Evolutionary conservation across 331 rosid species (phyloP).

Genomic region (Quercus lobata): DNA sequence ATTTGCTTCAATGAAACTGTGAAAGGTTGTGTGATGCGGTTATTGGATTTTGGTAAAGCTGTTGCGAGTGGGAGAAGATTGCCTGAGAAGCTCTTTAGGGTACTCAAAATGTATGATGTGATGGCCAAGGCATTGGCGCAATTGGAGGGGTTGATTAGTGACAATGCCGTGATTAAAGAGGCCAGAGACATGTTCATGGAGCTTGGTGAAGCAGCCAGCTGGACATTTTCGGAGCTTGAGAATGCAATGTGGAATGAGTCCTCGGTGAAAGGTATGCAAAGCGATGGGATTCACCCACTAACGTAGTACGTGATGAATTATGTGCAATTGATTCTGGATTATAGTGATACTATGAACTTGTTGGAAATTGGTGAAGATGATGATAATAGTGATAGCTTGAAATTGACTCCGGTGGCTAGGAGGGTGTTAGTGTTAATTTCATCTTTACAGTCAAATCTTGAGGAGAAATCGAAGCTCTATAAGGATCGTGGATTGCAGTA

Average conservation of each 20-base stretch:
- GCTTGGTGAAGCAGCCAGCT: constrained; percentile 77
- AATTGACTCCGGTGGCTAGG: constrained; percentile 52
- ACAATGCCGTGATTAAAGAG: constrained; percentile 49
- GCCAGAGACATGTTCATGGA: constrained; percentile 59
- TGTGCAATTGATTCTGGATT: constrained; percentile 79
- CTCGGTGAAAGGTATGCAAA: constrained; percentile 60
- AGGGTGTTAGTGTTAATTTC: constrained; percentile 53
- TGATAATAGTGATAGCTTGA: constrained; percentile 31
- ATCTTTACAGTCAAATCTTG: constrained; percentile 66
- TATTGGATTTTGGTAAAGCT: constrained; percentile 87
- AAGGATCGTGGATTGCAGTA: constrained; percentile 68
- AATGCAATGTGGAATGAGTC: constrained; percentile 64
- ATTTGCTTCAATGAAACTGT: constrained; percentile 72
- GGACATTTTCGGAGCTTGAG: constrained; percentile 80
- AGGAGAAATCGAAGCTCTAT: constrained; percentile 67
- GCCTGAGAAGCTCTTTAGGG: constrained; percentile 82
- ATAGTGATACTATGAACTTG: constrained; percentile 60
- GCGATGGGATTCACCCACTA: constrained; percentile 80
- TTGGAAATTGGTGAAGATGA: constrained; percentile 55
- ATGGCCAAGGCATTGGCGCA: constrained; percentile 53
- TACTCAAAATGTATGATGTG: constrained; percentile 88
- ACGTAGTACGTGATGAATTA: constrained; percentile 91
- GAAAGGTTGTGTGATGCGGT: constrained; percentile 78
- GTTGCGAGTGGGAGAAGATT: constrained; percentile 64
- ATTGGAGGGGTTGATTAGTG: constrained; percentile 51